A percentile compares a stretch with the other conserved stretches of the same genome.
Conservation (phyloP, 2,329 filamentous ascomycete species). For the Sporothrix globosa region DNA sequence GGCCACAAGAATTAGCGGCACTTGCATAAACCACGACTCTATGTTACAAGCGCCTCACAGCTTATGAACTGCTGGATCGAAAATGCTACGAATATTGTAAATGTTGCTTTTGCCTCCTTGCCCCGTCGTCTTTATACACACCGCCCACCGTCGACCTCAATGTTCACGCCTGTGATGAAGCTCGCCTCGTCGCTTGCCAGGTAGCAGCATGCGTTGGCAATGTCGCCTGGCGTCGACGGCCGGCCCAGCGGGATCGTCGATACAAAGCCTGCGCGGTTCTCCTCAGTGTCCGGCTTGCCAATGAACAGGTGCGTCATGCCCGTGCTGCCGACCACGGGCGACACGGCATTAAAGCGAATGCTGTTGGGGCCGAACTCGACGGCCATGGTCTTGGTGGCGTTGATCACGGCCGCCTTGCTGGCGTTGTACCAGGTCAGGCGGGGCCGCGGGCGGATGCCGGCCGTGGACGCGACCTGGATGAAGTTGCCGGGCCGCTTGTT, state of each 20-base stretch:
- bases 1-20: no score
- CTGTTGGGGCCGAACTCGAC: conserved; percentile 73
- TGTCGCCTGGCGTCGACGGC: conserved; percentile 62
- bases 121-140: conserved; percentile 27
- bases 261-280: conserved; percentile 60
- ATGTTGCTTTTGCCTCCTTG: no score
- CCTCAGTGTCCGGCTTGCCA: conserved; percentile 64
- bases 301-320: conserved; percentile 59
- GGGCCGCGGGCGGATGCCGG: conserved; percentile 62
- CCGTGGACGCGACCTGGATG: conserved; percentile 68
- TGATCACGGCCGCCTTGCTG: conserved; percentile 67
- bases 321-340: conserved; percentile 68
- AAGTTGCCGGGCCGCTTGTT: conserved; percentile 61
- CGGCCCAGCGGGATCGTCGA: conserved; percentile 59
- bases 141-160: conserved; percentile 54
- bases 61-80: not conserved
- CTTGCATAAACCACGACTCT: no score
- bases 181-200: conserved; percentile 70
- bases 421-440: conserved; percentile 72
- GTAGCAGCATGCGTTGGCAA: conserved; percentile 72
- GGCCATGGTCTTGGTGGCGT: conserved; percentile 62
- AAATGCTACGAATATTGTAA: not conserved
- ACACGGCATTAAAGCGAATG: conserved; percentile 74
- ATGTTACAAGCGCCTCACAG: no score
- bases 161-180: conserved; percentile 73